These are phyloP conservation scores for Brassica incana DNA, from an alignment of 345 rosid species.

Conservation along the genomic window DNA sequence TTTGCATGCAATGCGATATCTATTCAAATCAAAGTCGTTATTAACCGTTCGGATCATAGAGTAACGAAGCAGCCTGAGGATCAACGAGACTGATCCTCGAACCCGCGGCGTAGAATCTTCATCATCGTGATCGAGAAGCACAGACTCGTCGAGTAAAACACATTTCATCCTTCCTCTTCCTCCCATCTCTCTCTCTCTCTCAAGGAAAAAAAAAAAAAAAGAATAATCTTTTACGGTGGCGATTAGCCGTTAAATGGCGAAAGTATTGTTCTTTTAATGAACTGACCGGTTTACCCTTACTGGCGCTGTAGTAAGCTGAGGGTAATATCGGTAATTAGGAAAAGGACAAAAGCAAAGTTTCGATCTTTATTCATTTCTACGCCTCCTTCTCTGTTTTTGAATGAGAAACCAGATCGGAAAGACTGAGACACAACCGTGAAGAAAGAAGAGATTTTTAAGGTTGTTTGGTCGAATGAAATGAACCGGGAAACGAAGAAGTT, in stretches of 20 bases:
- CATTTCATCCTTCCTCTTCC: conserved; percentile 39
- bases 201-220: neutral
- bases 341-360: conserved; percentile 29
- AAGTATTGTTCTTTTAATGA: neutral
- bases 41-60: conserved; percentile 53
- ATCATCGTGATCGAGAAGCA: conserved; percentile 11
- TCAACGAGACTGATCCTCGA: conserved; percentile 38
- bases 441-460: neutral
- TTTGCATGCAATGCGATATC: conserved; percentile 10
- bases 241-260: conserved; percentile 30
- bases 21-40: neutral
- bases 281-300: conserved; percentile 16
- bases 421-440: neutral
- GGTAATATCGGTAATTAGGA: conserved; percentile 8
- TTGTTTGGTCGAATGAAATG: conserved; percentile 11
- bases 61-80: conserved; percentile 57
- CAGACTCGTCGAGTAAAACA: conserved; percentile 50
- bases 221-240: conserved; percentile 24
- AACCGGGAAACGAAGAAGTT: conserved; percentile 29
- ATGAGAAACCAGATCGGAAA: conserved; percentile 11
- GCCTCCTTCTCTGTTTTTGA: conserved; percentile 8
- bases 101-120: conserved; percentile 16
- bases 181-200: conserved; percentile 14
- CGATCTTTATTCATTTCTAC: conserved; percentile 3
- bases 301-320: neutral